These are phyloP conservation scores for Aspergillus bertholletiae DNA, from an alignment of 495 filamentous ascomycete genomes.

Conservation along the genomic window DNA sequence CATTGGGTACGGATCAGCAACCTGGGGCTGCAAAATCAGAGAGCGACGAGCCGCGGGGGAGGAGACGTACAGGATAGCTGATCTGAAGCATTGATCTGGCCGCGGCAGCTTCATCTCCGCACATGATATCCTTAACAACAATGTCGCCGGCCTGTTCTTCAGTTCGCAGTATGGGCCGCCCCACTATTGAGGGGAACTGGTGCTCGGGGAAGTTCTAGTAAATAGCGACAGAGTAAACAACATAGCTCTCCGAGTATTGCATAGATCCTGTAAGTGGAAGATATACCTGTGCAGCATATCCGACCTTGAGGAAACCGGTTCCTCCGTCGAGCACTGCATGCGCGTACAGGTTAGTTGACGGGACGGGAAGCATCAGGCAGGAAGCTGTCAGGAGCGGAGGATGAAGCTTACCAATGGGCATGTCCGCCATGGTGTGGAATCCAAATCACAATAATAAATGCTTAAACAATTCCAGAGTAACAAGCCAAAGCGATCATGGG, in stretches of 20 bases:
- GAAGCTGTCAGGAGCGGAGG: slow-evolving; percentile 9
- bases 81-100: slow-evolving; percentile 97
- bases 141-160: slow-evolving; percentile 79
- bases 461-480: slow-evolving; percentile 19
- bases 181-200: slow-evolving; percentile 97
- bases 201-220: slow-evolving; percentile 93
- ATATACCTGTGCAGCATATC: slow-evolving; percentile 83
- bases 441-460: neutral
- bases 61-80: slow-evolving; percentile 73
- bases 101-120: slow-evolving; percentile 94
- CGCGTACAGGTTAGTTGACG: slow-evolving; percentile 19
- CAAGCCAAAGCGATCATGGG: slow-evolving; percentile 18
- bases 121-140: slow-evolving; percentile 99
- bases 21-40: slow-evolving; percentile 4
- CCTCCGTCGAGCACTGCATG: slow-evolving; percentile 94
- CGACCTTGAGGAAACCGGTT: slow-evolving; percentile 99
- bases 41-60: neutral
- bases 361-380: slow-evolving; percentile 5
- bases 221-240: slow-evolving; percentile 2
- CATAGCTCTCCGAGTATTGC: slow-evolving; percentile 7
- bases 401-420: slow-evolving; percentile 61
- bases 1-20: slow-evolving; percentile 18
- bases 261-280: slow-evolving; percentile 1
- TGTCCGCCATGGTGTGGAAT: slow-evolving; percentile 57
- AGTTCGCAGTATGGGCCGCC: slow-evolving; percentile 92